Base-by-base conservation (phyloP, 2,329 filamentous ascomycete species). In the Alternaria hordeiaustralica region DNA sequence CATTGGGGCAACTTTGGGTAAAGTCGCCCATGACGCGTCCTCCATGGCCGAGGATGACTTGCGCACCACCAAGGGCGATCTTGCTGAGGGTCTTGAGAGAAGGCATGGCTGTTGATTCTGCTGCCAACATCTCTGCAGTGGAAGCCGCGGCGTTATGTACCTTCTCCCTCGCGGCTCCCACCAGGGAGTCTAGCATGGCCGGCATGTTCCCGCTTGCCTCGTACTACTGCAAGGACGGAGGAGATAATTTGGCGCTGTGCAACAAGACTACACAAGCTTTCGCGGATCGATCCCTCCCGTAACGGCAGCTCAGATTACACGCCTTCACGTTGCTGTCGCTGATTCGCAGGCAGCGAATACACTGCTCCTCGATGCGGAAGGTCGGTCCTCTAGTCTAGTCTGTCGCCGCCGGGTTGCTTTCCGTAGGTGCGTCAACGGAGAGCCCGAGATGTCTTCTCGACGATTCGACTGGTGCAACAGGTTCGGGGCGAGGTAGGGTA, bases 1-100 rank as follows among this genome's bases (percentile, higher is more conserved):
- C 78, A 64, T 81, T 79, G 11, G 78, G 67, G 60, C 79, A 81
- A 7, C 41, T 64, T 41, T 43, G 73, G 63, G 62, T 66, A 49
- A 45, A 75, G 57, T 18, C 70, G 64, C 46, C 77, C 71, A 74
- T 67, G 11, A 78, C 78, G 20, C 57, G 56, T 15, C 53, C 56
- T 8, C 71, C 75, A 47, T 68, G 64, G 47, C 75, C 76, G 21
- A 75, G 70, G 53, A 80, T 62, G 36, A 79, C 65, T 58, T 79
- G 75, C 20, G 74, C 77, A 30, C 78, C 77, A 46, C 73, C 70
- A 3, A 81, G 61, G 21, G 78, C 79, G 41, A 81, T 57, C 68
- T 81, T 80, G 58, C 76, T 74, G 47, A 81, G 62, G 15, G 76
- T 78, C 25, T 75, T 66, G 30, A 81, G 64, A 25, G 78, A 80